Conservation (phyloP, 2,329 filamentous ascomycete genomes). For the Hypoxylon sp. region DNA sequence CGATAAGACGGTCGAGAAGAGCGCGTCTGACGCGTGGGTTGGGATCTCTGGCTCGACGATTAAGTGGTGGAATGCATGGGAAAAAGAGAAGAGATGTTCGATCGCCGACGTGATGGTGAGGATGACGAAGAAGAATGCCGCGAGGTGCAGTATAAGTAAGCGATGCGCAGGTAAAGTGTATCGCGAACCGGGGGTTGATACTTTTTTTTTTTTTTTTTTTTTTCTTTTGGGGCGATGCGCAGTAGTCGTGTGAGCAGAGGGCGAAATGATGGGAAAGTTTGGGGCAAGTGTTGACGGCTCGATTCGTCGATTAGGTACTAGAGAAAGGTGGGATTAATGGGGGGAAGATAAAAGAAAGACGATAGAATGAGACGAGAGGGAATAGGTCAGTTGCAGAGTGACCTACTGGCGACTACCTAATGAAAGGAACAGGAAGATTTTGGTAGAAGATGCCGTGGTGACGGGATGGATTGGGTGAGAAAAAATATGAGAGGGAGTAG, state of each 20-base stretch:
- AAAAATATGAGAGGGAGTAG: conserved; percentile 30
- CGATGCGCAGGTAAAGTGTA: conserved; percentile 23
- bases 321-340: background rate
- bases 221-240: too few relatives aligned
- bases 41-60: conserved; percentile 23
- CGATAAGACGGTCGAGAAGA: conserved; percentile 26
- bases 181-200: conserved; percentile 30
- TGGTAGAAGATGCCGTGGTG: conserved; percentile 23
- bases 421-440: conserved; percentile 16
- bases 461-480: conserved; percentile 23
- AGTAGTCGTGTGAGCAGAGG: too few relatives aligned
- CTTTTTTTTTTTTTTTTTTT: conserved; percentile 32
- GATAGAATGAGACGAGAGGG: conserved; percentile 23
- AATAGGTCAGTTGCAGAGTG: conserved; percentile 21
- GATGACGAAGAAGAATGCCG: conserved; percentile 1
- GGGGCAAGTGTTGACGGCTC: conserved; percentile 10
- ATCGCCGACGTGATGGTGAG: conserved; percentile 12
- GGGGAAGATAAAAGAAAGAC: conserved; percentile 19
- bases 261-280: conserved; percentile 13
- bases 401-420: conserved; percentile 15
- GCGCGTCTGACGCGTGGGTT: conserved; percentile 46
- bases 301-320: background rate
- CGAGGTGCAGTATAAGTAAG: background rate
- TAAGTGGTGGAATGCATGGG: conserved; percentile 42
- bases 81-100: conserved; percentile 33